A percentile compares a stretch with the other conserved stretches of the same genome.
Evolutionary conservation across 2,329 filamentous ascomycete genomes (phyloP).

Genomic region (Phialemonium atrogriseum): DNA sequence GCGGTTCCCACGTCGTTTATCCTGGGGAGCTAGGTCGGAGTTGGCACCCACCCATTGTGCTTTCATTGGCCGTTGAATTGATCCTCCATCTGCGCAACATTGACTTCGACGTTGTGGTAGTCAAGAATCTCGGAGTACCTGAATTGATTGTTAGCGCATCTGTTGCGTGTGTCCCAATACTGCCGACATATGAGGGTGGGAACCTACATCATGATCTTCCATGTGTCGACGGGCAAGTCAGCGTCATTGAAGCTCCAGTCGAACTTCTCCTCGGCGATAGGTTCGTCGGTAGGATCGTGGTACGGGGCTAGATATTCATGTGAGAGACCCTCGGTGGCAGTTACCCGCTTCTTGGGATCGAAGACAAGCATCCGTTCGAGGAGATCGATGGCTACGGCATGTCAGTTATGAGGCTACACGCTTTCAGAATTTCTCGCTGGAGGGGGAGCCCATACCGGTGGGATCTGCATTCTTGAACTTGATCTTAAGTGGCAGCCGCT

Average conservation of each 20-base stretch:
- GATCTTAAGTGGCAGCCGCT: constrained; percentile 74
- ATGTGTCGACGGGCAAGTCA: constrained; percentile 95
- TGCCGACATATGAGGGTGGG: neutral
- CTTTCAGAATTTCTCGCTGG: neutral
- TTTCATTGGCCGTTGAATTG: constrained; percentile 30
- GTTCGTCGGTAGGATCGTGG: constrained; percentile 95
- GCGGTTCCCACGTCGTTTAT: too few species aligned
- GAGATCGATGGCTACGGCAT: constrained; percentile 68
- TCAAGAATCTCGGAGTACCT: constrained; percentile 99
- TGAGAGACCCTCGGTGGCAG: constrained; percentile 73
- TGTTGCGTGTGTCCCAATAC: neutral
- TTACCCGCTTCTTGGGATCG: constrained; percentile 92
- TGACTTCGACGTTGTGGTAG: constrained; percentile 84
- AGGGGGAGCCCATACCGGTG: constrained; percentile 52
- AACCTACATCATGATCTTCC: constrained; percentile 99
- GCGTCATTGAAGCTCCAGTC: constrained; percentile 99
- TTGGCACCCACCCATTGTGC: too few species aligned
- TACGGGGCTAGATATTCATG: constrained; percentile 95
- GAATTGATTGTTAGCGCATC: constrained; percentile 8
- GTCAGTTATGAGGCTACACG: constrained; percentile 6
- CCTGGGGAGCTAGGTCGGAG: too few species aligned
- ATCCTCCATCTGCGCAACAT: constrained; percentile 29
- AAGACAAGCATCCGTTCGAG: constrained; percentile 97
- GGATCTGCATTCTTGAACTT: constrained; percentile 97
- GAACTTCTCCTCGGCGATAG: constrained; percentile 92